Percentiles rank a stretch among this genome's conserved stretches.
Evolutionary conservation across 495 filamentous ascomycete species (phyloP).

Genomic region (Rhypophila decipiens): DNA sequence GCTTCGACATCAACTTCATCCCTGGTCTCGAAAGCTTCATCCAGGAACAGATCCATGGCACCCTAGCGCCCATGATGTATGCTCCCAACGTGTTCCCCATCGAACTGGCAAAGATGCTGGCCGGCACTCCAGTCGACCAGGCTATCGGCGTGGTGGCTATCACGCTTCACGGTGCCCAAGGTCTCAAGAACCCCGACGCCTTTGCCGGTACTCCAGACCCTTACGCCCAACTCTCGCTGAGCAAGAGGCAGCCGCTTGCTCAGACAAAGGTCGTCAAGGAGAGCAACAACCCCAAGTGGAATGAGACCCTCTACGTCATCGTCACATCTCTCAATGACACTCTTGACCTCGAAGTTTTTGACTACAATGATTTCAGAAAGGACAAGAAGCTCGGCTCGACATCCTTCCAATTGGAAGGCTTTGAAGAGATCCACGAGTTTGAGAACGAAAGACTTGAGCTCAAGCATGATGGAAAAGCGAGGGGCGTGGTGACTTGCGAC

Average conservation of each 20-base stretch:
- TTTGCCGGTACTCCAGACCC: conserved; percentile 92
- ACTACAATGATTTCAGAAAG: conserved; percentile 94
- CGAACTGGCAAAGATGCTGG: conserved; percentile 96
- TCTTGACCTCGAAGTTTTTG: conserved; percentile 74
- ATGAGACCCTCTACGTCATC: conserved; percentile 92
- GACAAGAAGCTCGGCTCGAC: conserved; percentile 90
- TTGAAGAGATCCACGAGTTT: conserved; percentile 68
- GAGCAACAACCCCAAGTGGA: conserved; percentile 83
- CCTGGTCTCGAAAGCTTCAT: conserved; percentile 91
- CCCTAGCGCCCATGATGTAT: conserved; percentile 93
- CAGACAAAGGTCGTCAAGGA: conserved; percentile 85
- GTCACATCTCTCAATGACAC: conserved; percentile 82
- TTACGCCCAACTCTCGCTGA: conserved; percentile 82
- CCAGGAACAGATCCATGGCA: conserved; percentile 89
- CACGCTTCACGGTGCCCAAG: conserved; percentile 82
- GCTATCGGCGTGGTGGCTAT: conserved; percentile 91
- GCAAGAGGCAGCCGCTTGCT: conserved; percentile 69
- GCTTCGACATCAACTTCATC: conserved; percentile 98
- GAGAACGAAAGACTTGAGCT: conserved; percentile 84
- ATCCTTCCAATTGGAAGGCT: conserved; percentile 73
- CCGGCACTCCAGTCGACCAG: conserved; percentile 89
- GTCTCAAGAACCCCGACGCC: conserved; percentile 90
- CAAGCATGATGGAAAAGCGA: conserved; percentile 71
- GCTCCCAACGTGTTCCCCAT: conserved; percentile 96
- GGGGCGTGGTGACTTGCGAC: conserved; percentile 73